Percentiles rank a stretch among this genome's conserved stretches.
Evolutionary conservation across 1,284 basidiomycete species (phyloP).

Genomic region (Ustilago nuda): DNA sequence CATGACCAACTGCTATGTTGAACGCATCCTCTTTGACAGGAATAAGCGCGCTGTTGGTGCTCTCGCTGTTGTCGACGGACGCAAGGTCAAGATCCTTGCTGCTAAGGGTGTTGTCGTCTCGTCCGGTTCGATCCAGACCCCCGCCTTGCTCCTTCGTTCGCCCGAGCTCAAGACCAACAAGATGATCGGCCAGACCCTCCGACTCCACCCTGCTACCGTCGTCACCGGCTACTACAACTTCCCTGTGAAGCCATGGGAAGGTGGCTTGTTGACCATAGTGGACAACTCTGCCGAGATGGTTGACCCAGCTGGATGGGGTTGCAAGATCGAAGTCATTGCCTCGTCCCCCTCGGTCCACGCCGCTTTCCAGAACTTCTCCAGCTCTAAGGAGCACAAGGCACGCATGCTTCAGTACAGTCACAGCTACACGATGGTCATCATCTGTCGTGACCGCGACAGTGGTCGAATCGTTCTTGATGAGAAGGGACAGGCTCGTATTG

Average conservation of each 20-base stretch:
- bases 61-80: conserved; percentile 58
- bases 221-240: conserved; percentile 71
- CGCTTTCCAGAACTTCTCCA: conserved; percentile 67
- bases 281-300: conserved; percentile 64
- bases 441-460: conserved; percentile 66
- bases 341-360: conserved; percentile 70
- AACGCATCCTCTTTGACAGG: conserved; percentile 70
- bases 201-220: conserved; percentile 71
- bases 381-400: conserved; percentile 69
- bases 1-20: conserved; percentile 67
- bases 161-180: conserved; percentile 70
- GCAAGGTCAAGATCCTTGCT: conserved; percentile 66
- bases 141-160: conserved; percentile 71
- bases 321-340: conserved; percentile 71
- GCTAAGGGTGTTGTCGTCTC: conserved; percentile 70
- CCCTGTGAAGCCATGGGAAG: conserved; percentile 71
- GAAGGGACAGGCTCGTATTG: conserved; percentile 67
- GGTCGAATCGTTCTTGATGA: conserved; percentile 70
- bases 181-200: conserved; percentile 71
- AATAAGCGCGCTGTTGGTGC: conserved; percentile 61
- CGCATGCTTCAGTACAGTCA: conserved; percentile 67
- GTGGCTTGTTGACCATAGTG: conserved; percentile 71
- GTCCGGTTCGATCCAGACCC: conserved; percentile 71
- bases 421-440: conserved; percentile 65
- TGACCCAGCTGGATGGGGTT: conserved; percentile 68